Base-by-base conservation (phyloP, 345 rosid genomes). In the Anacardium occidentale region DNA sequence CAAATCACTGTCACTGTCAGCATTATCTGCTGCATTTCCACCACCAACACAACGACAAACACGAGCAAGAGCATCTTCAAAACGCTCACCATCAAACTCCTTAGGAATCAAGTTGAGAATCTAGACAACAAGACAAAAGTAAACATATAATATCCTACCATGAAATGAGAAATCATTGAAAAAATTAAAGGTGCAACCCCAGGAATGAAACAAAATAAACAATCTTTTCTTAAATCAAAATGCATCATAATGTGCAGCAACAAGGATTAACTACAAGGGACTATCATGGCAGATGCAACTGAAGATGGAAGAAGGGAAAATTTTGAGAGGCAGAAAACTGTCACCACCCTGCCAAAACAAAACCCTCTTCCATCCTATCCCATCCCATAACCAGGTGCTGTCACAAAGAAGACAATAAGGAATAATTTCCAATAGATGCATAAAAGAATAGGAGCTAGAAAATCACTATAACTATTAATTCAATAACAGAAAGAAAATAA, bases 11-110 rank as follows among this genome's bases (percentile, higher is more conserved):
- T 92, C 99, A 74, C 99, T 91, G 60, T 90, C 98, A 20, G 90
- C 96, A 85, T 87, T 81, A 69, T 93, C 97, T 12, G 89, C 78
- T 64, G 87, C 85, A 76, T 81, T 81, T 68, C 95, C 95, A 82
- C 98, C 98, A 71, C 98, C 97, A 80, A 91, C 79, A 66, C 99
- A 92, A 63, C 99, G 94, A 37, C 93, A 81, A 61, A 95, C 94
- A 45, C 99, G 98, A 72, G 89, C 86, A 64, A 92, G 88, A 74
- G 99, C 96, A 50, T 92, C 94, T 69, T 89, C 98, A 76, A 95
- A 84, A 25, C 7, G 62, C 83, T 91, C 97, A 77, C 98, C 99
- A 76, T 91, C 94, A 64, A 81, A 64, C 80, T 91, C 97, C 79
- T 88, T 90, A 10, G 94, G 98, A 76, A 95, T 92, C 79, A 84